Evolutionary conservation across 108 stramenopile species (phyloP), one percentile per base, ranked within the genome.

Genomic region (Cyclotella distinguenda): DNA sequence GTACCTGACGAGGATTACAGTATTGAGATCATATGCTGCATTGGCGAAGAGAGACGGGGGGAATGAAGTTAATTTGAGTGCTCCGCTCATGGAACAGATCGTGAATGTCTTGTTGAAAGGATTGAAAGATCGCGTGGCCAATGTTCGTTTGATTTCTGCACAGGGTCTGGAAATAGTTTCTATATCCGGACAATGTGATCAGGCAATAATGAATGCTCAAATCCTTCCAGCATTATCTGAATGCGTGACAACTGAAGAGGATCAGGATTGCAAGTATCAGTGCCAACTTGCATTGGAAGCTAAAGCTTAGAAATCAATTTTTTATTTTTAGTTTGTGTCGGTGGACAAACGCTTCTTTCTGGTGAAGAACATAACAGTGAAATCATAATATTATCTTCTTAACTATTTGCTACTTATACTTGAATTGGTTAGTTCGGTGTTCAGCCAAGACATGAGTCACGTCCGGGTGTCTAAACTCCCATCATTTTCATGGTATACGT

Each of bases 61-160:
- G 12, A 51, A 36, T 51, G 79, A 66, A 48, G 62, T 46, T 48
- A 57, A 60, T 6, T 31, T 87, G 40, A 84, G 84, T 78, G 64
- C 82, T 30, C 83, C 84, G 28, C 54, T 80, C 48, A 65, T 80
- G 63, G 70, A 67, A 18, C 75, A 80, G 58, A 71, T 72, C 50
- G 78, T 80, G 12, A 50, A 70, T 23, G 69, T 82, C 33, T 30
- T 90, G 40, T 48, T 84, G 49, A 82, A 75, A 40, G 90, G 86
- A 36, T 59, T 95, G 31, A 68, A 69, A 25, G 93, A 95, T 64
- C 70, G 74, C 53, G 93, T 95, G 34, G 72, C 90, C 27, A 95
- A 95, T 79, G 93, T 95, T 38, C 74, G 93, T 10, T 88, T 91
- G 87, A 86, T 90, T 50, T 86, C 93, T 31, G 88, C 90, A 5